A percentile compares a stretch with the other conserved stretches of the same genome.
Evolutionary conservation across 139 green algal species (phyloP).

Genomic region (Chlamydomonas schloesseri): DNA sequence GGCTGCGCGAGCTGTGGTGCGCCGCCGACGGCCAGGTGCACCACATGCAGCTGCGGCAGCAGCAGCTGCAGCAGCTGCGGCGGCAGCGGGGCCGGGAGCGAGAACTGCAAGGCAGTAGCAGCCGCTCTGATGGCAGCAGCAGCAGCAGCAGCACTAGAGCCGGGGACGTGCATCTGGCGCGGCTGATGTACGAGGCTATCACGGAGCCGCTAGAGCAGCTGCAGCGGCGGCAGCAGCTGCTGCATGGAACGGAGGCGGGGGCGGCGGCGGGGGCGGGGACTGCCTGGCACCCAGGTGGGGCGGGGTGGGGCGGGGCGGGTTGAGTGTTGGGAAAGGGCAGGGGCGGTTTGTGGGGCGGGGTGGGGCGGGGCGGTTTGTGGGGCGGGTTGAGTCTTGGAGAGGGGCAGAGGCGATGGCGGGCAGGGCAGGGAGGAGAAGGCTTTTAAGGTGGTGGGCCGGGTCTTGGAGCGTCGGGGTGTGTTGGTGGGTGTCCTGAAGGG

Average conservation of each 20-base stretch:
- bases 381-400: no score
- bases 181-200: neutral
- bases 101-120: neutral
- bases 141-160: neutral
- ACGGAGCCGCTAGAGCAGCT: neutral
- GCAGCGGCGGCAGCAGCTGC: neutral
- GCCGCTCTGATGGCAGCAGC: no score
- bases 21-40: conserved; percentile 3
- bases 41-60: neutral
- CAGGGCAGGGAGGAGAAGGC: no score
- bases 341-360: no score
- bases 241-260: no score
- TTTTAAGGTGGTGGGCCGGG: no score
- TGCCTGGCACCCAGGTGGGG: neutral
- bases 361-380: no score
- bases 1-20: conserved; percentile 21
- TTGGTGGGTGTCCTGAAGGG: no score
- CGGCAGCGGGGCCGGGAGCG: neutral
- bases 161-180: neutral
- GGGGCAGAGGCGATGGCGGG: no score
- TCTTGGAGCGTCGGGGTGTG: no score
- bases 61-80: neutral
- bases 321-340: no score
- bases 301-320: no score
- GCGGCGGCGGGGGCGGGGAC: neutral